Percentiles rank a stretch among this genome's conserved stretches.
phyloP scores from a whole-genome alignment of 345 rosid species.

The Abelmoschus esculentus region DNA sequence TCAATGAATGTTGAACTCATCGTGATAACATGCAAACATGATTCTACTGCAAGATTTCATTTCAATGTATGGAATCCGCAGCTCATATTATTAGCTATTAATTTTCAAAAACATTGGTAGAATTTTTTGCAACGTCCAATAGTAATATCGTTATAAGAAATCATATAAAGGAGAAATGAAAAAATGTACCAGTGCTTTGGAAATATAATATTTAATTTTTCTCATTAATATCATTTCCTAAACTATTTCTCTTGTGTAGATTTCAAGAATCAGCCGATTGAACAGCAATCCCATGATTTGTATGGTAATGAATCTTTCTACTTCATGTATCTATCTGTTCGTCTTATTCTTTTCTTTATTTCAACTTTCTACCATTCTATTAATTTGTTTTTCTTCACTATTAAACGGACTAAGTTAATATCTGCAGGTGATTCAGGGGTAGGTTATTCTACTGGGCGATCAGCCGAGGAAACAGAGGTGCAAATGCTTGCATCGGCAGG shows the following conservation, averaged over 20 bases:
- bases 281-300: slow-evolving; percentile 25
- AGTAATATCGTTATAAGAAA: not conserved
- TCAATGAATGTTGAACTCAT: not conserved
- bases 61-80: not conserved
- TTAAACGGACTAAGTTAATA: slow-evolving; percentile 6
- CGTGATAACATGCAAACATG: not conserved
- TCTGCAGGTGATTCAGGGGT: slow-evolving; percentile 48
- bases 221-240: not conserved
- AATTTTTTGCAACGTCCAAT: too few relatives aligned
- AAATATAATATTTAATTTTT: not conserved
- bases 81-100: not conserved
- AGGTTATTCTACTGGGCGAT: slow-evolving; percentile 27
- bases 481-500: slow-evolving; percentile 58
- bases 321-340: not conserved
- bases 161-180: not conserved
- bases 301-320: slow-evolving; percentile 21
- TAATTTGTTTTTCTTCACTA: not conserved
- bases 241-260: slow-evolving; percentile 25
- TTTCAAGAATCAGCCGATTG: slow-evolving; percentile 28
- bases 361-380: not conserved
- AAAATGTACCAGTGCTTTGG: not conserved
- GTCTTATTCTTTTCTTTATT: not conserved
- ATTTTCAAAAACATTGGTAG: not conserved
- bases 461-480: slow-evolving; percentile 43
- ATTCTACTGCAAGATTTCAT: not conserved